Base-by-base conservation (phyloP, 2,329 filamentous ascomycete species). In the Fusarium sacchari region DNA sequence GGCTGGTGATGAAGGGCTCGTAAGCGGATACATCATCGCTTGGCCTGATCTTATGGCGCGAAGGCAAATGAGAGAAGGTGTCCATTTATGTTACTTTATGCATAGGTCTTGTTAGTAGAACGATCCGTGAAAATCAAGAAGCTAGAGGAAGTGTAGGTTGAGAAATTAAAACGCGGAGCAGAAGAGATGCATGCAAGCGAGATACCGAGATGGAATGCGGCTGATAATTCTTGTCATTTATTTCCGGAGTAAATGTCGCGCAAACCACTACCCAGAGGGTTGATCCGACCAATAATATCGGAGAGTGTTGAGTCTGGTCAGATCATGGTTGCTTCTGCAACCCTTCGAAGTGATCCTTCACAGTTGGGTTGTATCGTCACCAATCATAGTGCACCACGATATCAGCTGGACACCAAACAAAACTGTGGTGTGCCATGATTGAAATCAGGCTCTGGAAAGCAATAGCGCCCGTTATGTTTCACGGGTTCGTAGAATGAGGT, bases 391-490 rank as follows among this genome's bases (percentile, higher is more conserved):
- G 9, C 17, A 56, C 26, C 53, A 43, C 53, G 53, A 32, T 56
- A 32, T 22, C 12, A 32, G 17, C 24, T n/a, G 5, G 13, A 8
- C 24, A 6, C 24, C 13, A 22, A 22, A 10, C 18, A 53, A 53
- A 34, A 5, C 13, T 10, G 2, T 5, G 1, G 7, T n/a, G 3
- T n/a, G 15, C 28, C 7, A 18, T 24, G 3, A 18, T 3, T 3
- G 10, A 7, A 34, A 14, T 5, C 47, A 32, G 11, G 28, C 28
- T 24, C 28, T 18, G 3, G 1, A n/a, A 6, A 9, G 2, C 3
- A 5, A 46, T 10, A 10, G 6, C 18, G 18, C 26, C 4, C 13
- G 0, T 12, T 6, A 12, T 1, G 1, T 0, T 22, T 2, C 5
- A 12, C 3, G 4, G 22, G 0, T 6, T 22, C 10, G 15, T 6